Evolutionary conservation across 805 yeast genomes (phyloP).

Genomic region (Wickerhamomyces ciferrii): DNA sequence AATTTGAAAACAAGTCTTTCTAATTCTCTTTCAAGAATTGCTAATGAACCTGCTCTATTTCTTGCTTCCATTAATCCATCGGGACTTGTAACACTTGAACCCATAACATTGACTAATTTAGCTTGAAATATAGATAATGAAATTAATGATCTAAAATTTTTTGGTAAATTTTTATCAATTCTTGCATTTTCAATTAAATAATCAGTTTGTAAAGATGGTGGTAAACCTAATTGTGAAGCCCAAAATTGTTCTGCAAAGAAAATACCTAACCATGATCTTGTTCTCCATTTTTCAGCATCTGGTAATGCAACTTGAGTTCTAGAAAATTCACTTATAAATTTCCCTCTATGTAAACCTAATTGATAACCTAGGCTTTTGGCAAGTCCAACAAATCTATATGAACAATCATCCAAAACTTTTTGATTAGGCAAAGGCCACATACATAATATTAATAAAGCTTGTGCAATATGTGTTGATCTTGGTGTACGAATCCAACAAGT

Average conservation of each 20-base stretch:
- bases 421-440: constrained; percentile 93
- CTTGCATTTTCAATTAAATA: constrained; percentile 76
- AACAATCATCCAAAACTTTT: constrained; percentile 86
- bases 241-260: constrained; percentile 87
- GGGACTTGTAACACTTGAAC: constrained; percentile 75
- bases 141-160: constrained; percentile 64
- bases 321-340: constrained; percentile 84
- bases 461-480: constrained; percentile 88
- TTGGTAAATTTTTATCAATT: constrained; percentile 56
- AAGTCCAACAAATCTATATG: constrained; percentile 81
- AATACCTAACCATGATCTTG: constrained; percentile 86
- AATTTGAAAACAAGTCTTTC: constrained; percentile 65
- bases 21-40: constrained; percentile 74
- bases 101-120: constrained; percentile 80
- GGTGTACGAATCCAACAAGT: constrained; percentile 94
- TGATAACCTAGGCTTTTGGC: constrained; percentile 84
- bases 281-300: constrained; percentile 91
- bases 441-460: constrained; percentile 77
- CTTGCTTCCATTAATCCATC: constrained; percentile 86
- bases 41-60: constrained; percentile 73
- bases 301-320: constrained; percentile 85
- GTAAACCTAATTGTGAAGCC: constrained; percentile 83
- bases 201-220: constrained; percentile 82
- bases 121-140: constrained; percentile 79
- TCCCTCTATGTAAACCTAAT: constrained; percentile 86